Evolutionary conservation across 1,139 yeast species (phyloP), one percentile per base, ranked within the genome.

Genomic region (Saccharomyces hybrid): DNA sequence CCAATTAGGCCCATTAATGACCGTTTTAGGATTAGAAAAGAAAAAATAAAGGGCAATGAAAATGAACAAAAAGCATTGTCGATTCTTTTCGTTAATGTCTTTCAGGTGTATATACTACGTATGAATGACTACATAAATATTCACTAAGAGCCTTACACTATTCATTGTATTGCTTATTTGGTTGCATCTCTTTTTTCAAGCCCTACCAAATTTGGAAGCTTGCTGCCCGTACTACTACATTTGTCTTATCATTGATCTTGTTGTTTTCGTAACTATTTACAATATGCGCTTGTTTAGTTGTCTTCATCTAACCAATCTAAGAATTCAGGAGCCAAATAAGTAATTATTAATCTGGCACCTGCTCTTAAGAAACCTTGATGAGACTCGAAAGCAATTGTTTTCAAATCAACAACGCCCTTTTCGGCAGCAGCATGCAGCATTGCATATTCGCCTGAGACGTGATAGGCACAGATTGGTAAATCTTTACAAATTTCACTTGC

Each of bases 361-460:
- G 99, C 99, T 71, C 99, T 81, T 61, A 93, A 77, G 65, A 88
- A 84, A 1, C 99, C 98, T 61, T 88, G 79, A 63, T 93, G 96
- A 52, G 95, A 77, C 72, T 93, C 99, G 66, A 87, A 88, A 0
- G 97, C 99, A 72, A 93, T 86, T 7, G 82, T 78, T 71, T 89
- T 86, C 71, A 95, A 78, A 69, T 93, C 98, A 57, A 85, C 88
- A 55, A 91, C 80, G 27, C 96, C 96, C 77, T 91, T 91, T 64
- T 91, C 97, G 31, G 98, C 98, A 52, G 97, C 99, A 8, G 99
- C 99, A 69, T 91, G 96, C 60, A 93, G 75, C 99, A 95, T 93
- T 51, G 99, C 97, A 68, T 82, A 93, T 72, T 93, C 99, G 50
- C 99, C 99, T 71, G 95, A 84, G 32, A 93, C 99, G 70, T 95